Conservation (phyloP, 495 filamentous ascomycete species). For the Penicillium arizonense region DNA sequence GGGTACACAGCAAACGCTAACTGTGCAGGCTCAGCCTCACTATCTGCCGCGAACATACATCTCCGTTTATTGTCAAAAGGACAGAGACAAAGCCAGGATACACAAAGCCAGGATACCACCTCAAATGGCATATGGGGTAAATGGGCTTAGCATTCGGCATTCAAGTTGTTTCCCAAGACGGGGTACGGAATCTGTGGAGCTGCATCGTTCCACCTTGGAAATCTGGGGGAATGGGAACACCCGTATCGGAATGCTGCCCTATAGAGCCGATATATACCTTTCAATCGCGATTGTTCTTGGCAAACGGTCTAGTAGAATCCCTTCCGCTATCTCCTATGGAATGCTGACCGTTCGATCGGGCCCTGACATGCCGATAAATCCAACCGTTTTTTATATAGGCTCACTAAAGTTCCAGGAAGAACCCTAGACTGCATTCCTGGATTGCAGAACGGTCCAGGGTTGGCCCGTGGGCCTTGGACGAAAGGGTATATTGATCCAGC, state of each 20-base stretch:
- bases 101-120: no score
- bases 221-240: not conserved
- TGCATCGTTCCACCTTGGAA: constrained; percentile 1
- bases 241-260: constrained; percentile 8
- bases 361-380: constrained; percentile 7
- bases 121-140: no score
- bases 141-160: not conserved
- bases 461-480: no score
- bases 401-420: no score
- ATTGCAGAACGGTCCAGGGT: no score
- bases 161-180: not conserved
- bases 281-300: not conserved
- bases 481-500: not conserved
- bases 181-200: not conserved
- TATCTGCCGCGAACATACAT: no score
- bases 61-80: no score
- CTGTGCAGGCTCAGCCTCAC: no score
- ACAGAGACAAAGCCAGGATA: no score
- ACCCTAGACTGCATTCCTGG: not conserved
- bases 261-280: not conserved
- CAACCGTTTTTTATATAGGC: not conserved
- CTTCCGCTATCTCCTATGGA: constrained; percentile 5
- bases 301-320: constrained; percentile 9
- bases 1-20: no score
- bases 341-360: constrained; percentile 23